These are phyloP conservation scores for Triticum aestivum DNA, from an alignment of 176 grass and related monocot genomes.

Conservation along the genomic window IWGSC_CS_RefSeq_v2.1 NC_057810.1:33743827-33744326, in stretches of 20 bases:
- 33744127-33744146: constrained; percentile 35
- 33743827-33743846: background rate
- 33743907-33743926: constrained; percentile 32
- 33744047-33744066: constrained; percentile 44
- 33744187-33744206: background rate
- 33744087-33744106: constrained; percentile 62
- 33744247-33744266: background rate
- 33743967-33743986: constrained; percentile 54
- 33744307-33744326: background rate
- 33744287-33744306: background rate
- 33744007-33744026: constrained; percentile 36
- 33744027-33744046: constrained; percentile 33
- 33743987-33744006: constrained; percentile 70
- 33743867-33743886: constrained; percentile 78
- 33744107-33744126: constrained; percentile 45
- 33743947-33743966: background rate
- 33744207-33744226: background rate
- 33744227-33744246: constrained; percentile 17
- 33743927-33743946: no score
- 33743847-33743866: constrained; percentile 62
- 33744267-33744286: constrained; percentile 28
- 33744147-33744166: background rate
- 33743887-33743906: constrained; percentile 83
- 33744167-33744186: background rate
- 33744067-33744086: constrained; percentile 66